These are phyloP conservation scores for Cyclanthera cordifolia DNA, from an alignment of 306 rosid genomes.

Conservation along the genomic window DNA sequence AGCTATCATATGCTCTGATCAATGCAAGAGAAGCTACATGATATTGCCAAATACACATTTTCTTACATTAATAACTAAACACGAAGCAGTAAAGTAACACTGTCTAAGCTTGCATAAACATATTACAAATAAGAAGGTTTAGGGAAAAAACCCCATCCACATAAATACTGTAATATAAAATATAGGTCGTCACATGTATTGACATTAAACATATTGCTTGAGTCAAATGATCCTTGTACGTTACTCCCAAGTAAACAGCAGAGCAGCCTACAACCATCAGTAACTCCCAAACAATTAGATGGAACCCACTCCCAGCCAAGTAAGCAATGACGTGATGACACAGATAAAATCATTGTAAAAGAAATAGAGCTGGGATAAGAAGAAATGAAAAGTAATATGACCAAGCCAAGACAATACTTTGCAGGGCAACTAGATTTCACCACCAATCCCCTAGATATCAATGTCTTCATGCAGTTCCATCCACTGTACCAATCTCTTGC, in stretches of 20 bases:
- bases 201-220: neutral
- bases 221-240: neutral
- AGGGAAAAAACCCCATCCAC: neutral
- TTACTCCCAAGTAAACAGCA: neutral
- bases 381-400: neutral
- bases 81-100: neutral
- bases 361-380: neutral
- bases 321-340: neutral
- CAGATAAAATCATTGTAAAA: slow-evolving; percentile 3
- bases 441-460: slow-evolving; percentile 63
- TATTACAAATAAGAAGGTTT: neutral
- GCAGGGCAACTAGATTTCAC: slow-evolving; percentile 85
- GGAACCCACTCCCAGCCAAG: neutral
- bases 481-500: slow-evolving; percentile 83
- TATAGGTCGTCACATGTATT: neutral
- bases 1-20: too few species aligned
- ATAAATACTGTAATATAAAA: neutral
- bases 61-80: neutral
- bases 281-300: neutral
- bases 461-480: slow-evolving; percentile 81
- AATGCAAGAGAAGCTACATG: slow-evolving; percentile 5
- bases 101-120: neutral
- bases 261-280: neutral
- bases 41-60: neutral
- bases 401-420: slow-evolving; percentile 39